Evolutionary conservation across 805 yeast species (phyloP).

Genomic region (Kluyveromyces nonfermentans): DNA sequence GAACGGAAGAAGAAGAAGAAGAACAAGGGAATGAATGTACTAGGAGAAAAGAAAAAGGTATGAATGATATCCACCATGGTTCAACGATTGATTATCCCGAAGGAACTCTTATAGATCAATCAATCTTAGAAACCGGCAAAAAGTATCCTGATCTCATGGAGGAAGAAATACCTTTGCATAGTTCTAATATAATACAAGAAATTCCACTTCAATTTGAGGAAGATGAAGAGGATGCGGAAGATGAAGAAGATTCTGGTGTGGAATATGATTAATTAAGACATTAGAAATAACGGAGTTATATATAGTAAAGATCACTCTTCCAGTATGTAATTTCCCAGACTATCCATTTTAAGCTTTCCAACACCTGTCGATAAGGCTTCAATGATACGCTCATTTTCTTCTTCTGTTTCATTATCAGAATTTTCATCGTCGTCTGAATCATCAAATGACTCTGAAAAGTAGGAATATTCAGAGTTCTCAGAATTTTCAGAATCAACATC

Average conservation of each 20-base stretch:
- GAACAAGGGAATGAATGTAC: slow-evolving; percentile 28
- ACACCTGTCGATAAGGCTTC: slow-evolving; percentile 60
- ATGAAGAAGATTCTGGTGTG: slow-evolving; percentile 31
- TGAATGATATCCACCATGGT: too few relatives aligned
- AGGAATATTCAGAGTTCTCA: slow-evolving; percentile 19
- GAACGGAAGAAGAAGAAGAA: slow-evolving; percentile 11
- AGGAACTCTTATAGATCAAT: not conserved
- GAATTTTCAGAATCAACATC: slow-evolving; percentile 32
- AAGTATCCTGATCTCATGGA: not conserved
- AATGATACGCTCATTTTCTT: slow-evolving; percentile 53
- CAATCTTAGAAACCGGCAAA: not conserved
- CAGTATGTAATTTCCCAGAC: slow-evolving; percentile 69
- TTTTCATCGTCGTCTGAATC: slow-evolving; percentile 24
- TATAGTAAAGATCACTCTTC: slow-evolving; percentile 29
- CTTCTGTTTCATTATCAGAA: slow-evolving; percentile 30
- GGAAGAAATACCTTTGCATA: slow-evolving; percentile 1
- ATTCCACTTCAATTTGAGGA: slow-evolving; percentile 23
- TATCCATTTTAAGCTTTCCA: slow-evolving; percentile 66
- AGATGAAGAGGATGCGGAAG: slow-evolving; percentile 27
- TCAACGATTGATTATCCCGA: too few relatives aligned
- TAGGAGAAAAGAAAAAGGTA: too few relatives aligned
- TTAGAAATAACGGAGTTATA: slow-evolving; percentile 7
- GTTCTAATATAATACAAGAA: slow-evolving; percentile 11
- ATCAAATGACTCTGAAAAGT: slow-evolving; percentile 23
- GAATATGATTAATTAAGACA: slow-evolving; percentile 24